phyloP scores from a whole-genome alignment of 768 basidiomycete genomes.

The Termitomyces bulborhizus region DNA sequence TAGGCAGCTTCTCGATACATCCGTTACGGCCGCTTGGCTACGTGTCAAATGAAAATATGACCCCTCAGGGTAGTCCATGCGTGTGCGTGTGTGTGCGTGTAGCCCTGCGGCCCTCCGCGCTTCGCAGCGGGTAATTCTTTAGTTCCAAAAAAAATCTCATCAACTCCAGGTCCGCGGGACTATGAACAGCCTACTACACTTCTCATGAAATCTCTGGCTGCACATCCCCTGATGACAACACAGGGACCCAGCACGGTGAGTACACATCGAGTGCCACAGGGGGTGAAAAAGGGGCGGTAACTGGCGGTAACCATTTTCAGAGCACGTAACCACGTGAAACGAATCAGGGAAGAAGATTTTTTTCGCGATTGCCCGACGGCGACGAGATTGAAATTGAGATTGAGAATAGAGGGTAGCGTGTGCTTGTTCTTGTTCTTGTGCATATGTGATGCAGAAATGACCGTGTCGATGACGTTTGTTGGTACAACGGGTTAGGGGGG shows the following conservation, averaged over 20 bases:
- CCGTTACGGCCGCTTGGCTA: too few relatives aligned
- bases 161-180: too few relatives aligned
- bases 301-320: conserved; percentile 2
- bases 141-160: too few relatives aligned
- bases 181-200: too few relatives aligned
- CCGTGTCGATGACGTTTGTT: neutral
- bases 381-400: too few relatives aligned
- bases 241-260: neutral
- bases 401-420: neutral
- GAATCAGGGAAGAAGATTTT: neutral
- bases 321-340: conserved; percentile 2
- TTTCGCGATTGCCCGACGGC: neutral
- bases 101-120: too few relatives aligned
- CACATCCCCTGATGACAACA: neutral
- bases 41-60: too few relatives aligned
- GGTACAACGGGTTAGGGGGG: neutral
- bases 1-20: too few relatives aligned
- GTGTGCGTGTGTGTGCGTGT: too few relatives aligned
- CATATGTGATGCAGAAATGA: neutral
- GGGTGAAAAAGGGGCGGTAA: neutral
- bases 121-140: too few relatives aligned
- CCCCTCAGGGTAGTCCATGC: too few relatives aligned
- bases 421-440: neutral
- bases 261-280: neutral
- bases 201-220: too few relatives aligned